Evolutionary conservation across 345 rosid species (phyloP).

Genomic region (Syzygium jambos): DNA sequence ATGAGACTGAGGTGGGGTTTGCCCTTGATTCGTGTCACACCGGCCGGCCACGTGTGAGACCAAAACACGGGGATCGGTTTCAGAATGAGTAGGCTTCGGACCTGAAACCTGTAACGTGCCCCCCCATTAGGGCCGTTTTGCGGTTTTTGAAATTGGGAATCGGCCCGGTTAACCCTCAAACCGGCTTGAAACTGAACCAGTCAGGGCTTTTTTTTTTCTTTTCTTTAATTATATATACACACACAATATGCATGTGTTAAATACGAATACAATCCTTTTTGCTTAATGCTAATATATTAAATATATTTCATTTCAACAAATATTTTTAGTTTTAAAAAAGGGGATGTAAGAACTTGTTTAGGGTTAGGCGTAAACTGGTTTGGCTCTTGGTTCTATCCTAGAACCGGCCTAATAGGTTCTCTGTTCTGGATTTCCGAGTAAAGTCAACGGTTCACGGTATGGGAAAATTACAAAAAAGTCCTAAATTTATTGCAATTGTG

Average conservation of each 20-base stretch:
- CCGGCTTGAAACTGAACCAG: not conserved
- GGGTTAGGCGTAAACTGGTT: rapidly evolving
- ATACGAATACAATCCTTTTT: not conserved
- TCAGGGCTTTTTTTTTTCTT: not conserved
- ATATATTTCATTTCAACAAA: not conserved
- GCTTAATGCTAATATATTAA: not conserved
- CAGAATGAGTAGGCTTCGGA: too few species aligned
- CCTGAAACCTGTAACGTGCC: too few species aligned
- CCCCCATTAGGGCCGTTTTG: not conserved
- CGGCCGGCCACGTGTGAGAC: not conserved
- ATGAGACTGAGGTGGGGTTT: not conserved
- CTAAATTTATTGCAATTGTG: too few species aligned
- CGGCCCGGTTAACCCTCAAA: not conserved
- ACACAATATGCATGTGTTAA: not conserved
- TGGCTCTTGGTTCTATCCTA: not conserved
- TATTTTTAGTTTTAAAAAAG: not conserved
- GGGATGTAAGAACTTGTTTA: not conserved
- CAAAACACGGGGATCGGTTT: too few species aligned
- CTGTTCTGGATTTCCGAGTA: rapidly evolving
- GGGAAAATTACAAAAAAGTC: too few species aligned
- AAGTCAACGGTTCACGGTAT: not conserved
- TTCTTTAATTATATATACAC: not conserved
- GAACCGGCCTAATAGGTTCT: rapidly evolving
- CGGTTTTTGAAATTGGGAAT: not conserved
- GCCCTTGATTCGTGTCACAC: not conserved